Base-by-base conservation (phyloP, 1,284 basidiomycete genomes). In the Fomitopsis palustris region DNA sequence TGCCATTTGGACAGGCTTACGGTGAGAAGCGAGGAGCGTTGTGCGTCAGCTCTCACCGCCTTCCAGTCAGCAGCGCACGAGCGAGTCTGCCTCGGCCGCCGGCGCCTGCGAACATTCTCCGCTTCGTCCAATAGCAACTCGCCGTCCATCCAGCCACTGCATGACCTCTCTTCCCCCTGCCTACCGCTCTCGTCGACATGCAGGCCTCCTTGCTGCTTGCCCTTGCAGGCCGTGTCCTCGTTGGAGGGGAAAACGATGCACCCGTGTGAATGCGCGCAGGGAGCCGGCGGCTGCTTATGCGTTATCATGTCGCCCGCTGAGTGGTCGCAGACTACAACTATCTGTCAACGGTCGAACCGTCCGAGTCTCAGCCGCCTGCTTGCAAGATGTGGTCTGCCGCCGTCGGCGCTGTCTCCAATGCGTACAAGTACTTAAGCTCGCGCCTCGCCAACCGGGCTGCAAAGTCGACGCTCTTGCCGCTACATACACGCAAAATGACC, bases 11-110 rank as follows among this genome's bases (percentile, higher is more conserved):
- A 37, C 4, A 9, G 35, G 35, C 3, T 4, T 3, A 9, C 12
- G 35, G 35, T 37, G 35, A 37, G 35, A 37, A 37, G 12, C 10
- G 35, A 37, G 35, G 35, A 14, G 35, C 35, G 12, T 3, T 12
- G 35, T 37, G 35, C 35, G 35, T 37, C 35, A 37, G 35, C 35
- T 37, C 35, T 37, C 35, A 37, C 39, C 21, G 39, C 39, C 21
- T 47, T 27, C 45, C 49, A 52, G 49, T 52, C 49, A 52, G 49
- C 49, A 52, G n/a, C 29, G 49, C 49, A 52, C 49, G 49, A 23
- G 49, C 33, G 29, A 7, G 14, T 19, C 19, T 12, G 3, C 25
- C 12, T 17, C 49, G 49, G 49, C 49, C 31, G 49, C 49, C 49
- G 29, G 31, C 31, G 49, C 31, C 49, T 52, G 49, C 16, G 49